Base-by-base conservation (phyloP, 495 filamentous ascomycete genomes). In the Trichocladium antarcticum region DNA sequence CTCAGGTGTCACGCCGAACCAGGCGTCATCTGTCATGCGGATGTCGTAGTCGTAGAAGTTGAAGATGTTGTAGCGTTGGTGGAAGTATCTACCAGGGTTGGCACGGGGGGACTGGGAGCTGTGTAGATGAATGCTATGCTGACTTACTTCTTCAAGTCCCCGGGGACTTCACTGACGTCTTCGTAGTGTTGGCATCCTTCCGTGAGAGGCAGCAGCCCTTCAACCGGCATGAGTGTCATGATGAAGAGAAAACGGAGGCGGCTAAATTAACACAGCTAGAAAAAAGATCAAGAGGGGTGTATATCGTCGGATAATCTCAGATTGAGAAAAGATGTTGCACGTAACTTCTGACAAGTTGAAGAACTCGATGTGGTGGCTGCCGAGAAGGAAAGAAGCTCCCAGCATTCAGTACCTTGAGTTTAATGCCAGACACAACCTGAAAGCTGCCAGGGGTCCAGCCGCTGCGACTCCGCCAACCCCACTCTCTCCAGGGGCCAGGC, bases 1-100 rank as follows among this genome's bases (percentile, higher is more conserved):
- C 64, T 97, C 92, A 11, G 92, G 89, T 1, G 92, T 97, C 8
- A 97, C 85, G 38, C 89, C 93, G 66, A 88, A 98, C 92, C 92
- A 98, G 22, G 87, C 83, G 68, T 86, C 80, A 58, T 88, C 80
- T 0, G 92, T 97, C 71, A 97, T 80, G 74, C 81, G 85, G 60
- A 98, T 77, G 14, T 87, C 90, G 34, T 87, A 78, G 58, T 87
- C 81, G 60, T 90, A 94, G 50, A 67, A 75, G 28, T 81, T 78
- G 66, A 93, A 97, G 44, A 97, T 82, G 39, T 76, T 79, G 61
- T 89, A 77, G 19, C 92, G 79, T 61, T 97, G 93, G 17, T 78
- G 69, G 77, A 82, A 98, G 68, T 97, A 98, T 64, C 87, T 92
- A 27, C 1, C 63, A 50, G 21, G 15, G 31, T 46, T 16, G 27